Evolutionary conservation across 176 grass and related monocot species (phyloP).

Genomic region (Aegilops speltoides): DNA sequence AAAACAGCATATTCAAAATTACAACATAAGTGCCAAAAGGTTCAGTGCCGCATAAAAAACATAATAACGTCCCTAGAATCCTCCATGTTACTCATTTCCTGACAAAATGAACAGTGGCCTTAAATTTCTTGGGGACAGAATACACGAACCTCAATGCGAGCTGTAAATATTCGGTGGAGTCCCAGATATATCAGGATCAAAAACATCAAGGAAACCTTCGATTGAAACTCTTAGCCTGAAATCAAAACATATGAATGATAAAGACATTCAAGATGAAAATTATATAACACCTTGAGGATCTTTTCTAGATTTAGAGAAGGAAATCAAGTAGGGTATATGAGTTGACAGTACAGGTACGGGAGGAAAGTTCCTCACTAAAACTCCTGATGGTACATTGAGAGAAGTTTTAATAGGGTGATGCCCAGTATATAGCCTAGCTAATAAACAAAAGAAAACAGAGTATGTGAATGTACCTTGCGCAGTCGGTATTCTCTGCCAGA

Average conservation of each 20-base stretch:
- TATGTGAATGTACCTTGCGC: slow-evolving; percentile 61
- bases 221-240: slow-evolving; percentile 91
- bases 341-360: background rate
- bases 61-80: background rate
- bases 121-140: slow-evolving; percentile 13
- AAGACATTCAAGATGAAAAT: slow-evolving; percentile 2
- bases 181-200: slow-evolving; percentile 66
- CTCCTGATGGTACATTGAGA: background rate
- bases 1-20: slow-evolving; percentile 22
- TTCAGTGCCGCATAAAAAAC: background rate
- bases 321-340: background rate
- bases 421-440: background rate
- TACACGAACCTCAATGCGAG: slow-evolving; percentile 67
- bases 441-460: slow-evolving; percentile 13
- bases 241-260: slow-evolving; percentile 16
- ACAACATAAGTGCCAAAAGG: background rate
- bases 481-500: slow-evolving; percentile 88
- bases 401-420: background rate
- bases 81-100: background rate
- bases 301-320: background rate
- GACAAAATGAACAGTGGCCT: background rate
- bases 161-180: slow-evolving; percentile 67
- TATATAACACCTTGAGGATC: background rate
- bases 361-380: background rate
- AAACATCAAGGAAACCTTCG: slow-evolving; percentile 82